Conservation (phyloP, 139 green algal genomes). For the Chlamydomonas sp. region DNA sequence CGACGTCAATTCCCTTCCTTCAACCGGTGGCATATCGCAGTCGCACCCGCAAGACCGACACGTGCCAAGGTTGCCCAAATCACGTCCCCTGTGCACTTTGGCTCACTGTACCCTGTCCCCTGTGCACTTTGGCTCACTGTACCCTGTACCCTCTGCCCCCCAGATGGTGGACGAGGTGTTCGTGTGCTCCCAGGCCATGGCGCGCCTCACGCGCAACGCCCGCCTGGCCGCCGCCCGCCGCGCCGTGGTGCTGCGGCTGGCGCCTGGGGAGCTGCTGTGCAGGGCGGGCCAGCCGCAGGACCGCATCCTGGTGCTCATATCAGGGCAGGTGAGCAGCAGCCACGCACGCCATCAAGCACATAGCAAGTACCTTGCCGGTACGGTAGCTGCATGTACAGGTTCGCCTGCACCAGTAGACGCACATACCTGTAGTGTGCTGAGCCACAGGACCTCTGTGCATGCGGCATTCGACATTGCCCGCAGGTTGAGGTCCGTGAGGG, state of each 20-base stretch:
- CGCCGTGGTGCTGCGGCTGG: slow-evolving; percentile 20
- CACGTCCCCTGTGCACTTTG: no score
- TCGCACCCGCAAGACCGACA: no score
- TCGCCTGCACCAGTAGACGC: no score
- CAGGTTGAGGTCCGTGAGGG: slow-evolving; percentile 23
- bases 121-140: neutral
- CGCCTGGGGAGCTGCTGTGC: neutral
- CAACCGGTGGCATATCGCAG: no score
- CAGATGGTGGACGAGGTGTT: slow-evolving; percentile 38
- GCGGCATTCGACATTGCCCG: no score
- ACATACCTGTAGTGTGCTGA: no score
- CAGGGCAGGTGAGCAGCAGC: slow-evolving; percentile 32
- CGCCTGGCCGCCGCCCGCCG: neutral
- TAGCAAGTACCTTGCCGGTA: no score
- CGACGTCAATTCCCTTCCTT: no score
- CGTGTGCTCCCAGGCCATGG: neutral
- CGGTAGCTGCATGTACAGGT: no score
- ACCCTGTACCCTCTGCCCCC: neutral
- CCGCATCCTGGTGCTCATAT: slow-evolving; percentile 27
- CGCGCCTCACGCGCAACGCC: slow-evolving; percentile 4
- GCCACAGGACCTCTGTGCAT: no score
- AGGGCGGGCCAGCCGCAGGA: slow-evolving; percentile 9
- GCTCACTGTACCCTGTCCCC: neutral
- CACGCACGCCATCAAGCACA: no score
- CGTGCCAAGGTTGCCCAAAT: no score